phyloP scores from a whole-genome alignment of 1,139 yeast species.

The Yamadazyma atlantica region DNA sequence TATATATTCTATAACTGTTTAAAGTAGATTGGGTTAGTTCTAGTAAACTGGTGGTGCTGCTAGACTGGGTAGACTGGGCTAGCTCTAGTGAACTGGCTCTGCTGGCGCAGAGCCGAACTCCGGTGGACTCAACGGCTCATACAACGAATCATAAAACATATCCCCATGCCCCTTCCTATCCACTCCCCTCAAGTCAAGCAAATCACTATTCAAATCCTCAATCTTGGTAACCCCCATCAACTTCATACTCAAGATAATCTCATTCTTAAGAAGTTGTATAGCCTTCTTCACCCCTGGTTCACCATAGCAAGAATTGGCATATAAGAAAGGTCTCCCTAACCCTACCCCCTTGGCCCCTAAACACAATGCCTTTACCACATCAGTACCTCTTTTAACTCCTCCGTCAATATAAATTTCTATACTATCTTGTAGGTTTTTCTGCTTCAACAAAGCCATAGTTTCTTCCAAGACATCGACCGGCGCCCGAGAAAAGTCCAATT shows the following conservation, averaged over 20 bases:
- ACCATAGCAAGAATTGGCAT: slow-evolving; percentile 50
- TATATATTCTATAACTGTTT: no score
- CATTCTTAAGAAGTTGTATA: slow-evolving; percentile 43
- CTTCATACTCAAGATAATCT: slow-evolving; percentile 46
- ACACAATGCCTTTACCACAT: slow-evolving; percentile 52
- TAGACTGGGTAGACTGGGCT: no score
- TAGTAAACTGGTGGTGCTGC: no score
- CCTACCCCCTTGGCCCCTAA: slow-evolving; percentile 61
- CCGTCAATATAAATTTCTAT: slow-evolving; percentile 53
- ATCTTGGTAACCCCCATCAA: slow-evolving; percentile 41
- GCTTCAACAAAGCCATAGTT: slow-evolving; percentile 39
- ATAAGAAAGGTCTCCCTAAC: slow-evolving; percentile 49
- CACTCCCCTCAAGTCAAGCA: slow-evolving; percentile 13
- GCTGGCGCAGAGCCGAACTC: no score
- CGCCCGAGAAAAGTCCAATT: slow-evolving; percentile 48
- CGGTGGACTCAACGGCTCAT: slow-evolving; percentile 31
- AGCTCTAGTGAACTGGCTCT: no score
- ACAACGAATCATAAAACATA: slow-evolving; percentile 26
- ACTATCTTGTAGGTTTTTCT: slow-evolving; percentile 31
- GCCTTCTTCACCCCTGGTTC: slow-evolving; percentile 47
- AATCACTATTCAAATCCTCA: slow-evolving; percentile 28
- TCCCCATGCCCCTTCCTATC: slow-evolving; percentile 23
- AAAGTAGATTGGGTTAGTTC: no score
- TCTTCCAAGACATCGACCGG: slow-evolving; percentile 52
- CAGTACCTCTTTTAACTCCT: slow-evolving; percentile 57